Conservation (phyloP, 768 basidiomycete species). For the Lactifluus echinatus region DNA sequence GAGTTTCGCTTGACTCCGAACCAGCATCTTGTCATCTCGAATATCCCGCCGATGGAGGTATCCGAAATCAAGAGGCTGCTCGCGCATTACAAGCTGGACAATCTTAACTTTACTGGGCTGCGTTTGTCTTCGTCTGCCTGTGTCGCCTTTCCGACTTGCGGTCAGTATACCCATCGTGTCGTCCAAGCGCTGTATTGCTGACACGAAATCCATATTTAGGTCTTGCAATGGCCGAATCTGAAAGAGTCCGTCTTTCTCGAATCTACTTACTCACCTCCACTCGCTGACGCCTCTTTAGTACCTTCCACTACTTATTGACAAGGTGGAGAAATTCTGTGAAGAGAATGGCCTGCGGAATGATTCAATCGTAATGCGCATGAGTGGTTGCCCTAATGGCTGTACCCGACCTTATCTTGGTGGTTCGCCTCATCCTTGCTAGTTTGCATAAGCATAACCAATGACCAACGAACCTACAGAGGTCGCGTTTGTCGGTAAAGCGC, state of each 20-base stretch:
- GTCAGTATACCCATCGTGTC: constrained; percentile 26
- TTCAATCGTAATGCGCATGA: constrained; percentile 98
- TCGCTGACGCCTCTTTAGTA: constrained; percentile 43
- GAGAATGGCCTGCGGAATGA: constrained; percentile 90
- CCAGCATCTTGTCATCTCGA: constrained; percentile 86
- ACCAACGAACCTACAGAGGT: constrained; percentile 48
- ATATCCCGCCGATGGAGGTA: constrained; percentile 66
- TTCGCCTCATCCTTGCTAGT: constrained; percentile 26
- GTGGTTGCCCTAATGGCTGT: constrained; percentile 92
- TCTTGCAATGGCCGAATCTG: constrained; percentile 74
- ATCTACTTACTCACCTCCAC: not conserved
- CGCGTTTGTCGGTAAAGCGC: constrained; percentile 95
- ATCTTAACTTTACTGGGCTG: constrained; percentile 67
- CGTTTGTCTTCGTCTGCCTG: constrained; percentile 90
- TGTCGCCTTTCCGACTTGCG: constrained; percentile 96
- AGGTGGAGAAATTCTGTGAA: constrained; percentile 92
- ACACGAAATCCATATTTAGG: constrained; percentile 31
- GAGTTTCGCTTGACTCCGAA: constrained; percentile 90
- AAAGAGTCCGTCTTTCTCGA: constrained; percentile 40
- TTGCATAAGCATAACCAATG: not conserved
- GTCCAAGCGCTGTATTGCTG: not conserved
- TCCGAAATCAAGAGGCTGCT: constrained; percentile 71
- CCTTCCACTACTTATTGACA: constrained; percentile 84
- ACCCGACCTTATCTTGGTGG: constrained; percentile 89
- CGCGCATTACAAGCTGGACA: constrained; percentile 83